Evolutionary conservation across 2,329 filamentous ascomycete genomes (phyloP).

Genomic region (Paracorniculantispora psalliotae): DNA sequence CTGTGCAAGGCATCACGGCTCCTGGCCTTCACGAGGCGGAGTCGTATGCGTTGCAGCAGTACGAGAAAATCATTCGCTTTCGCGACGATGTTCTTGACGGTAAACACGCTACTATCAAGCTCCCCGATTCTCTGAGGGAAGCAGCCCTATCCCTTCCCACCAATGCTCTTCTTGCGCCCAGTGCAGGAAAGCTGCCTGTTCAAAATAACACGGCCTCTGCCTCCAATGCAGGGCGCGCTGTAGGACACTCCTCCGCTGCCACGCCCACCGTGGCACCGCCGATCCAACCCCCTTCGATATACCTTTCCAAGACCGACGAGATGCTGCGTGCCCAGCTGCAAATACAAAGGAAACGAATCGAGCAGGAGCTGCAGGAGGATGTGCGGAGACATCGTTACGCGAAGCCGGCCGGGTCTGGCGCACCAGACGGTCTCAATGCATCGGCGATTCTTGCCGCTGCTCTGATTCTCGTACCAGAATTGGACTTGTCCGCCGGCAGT

Average conservation of each 20-base stretch:
- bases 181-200: slow-evolving; percentile 7
- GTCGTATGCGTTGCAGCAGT: slow-evolving; percentile 59
- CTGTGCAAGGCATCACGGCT: slow-evolving; percentile 20
- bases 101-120: slow-evolving; percentile 60
- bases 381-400: slow-evolving; percentile 55
- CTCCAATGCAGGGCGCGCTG: slow-evolving; percentile 30
- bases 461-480: slow-evolving; percentile 64
- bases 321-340: slow-evolving; percentile 77
- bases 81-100: slow-evolving; percentile 78
- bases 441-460: slow-evolving; percentile 69
- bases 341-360: slow-evolving; percentile 74
- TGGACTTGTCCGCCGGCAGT: slow-evolving; percentile 50
- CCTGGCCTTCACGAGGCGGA: slow-evolving; percentile 39
- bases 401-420: slow-evolving; percentile 44
- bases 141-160: neutral
- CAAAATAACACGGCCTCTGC: slow-evolving; percentile 32
- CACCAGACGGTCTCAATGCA: slow-evolving; percentile 63
- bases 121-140: slow-evolving; percentile 28
- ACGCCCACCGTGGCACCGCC: neutral
- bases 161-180: neutral
- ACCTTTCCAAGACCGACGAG: slow-evolving; percentile 81
- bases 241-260: neutral
- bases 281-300: slow-evolving; percentile 56
- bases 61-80: slow-evolving; percentile 75
- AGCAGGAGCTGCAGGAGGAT: slow-evolving; percentile 72